Percentiles rank a stretch among this genome's conserved stretches.
Conservation (phyloP, 805 yeast species). For the Teunomyces aglyptinius region DNA sequence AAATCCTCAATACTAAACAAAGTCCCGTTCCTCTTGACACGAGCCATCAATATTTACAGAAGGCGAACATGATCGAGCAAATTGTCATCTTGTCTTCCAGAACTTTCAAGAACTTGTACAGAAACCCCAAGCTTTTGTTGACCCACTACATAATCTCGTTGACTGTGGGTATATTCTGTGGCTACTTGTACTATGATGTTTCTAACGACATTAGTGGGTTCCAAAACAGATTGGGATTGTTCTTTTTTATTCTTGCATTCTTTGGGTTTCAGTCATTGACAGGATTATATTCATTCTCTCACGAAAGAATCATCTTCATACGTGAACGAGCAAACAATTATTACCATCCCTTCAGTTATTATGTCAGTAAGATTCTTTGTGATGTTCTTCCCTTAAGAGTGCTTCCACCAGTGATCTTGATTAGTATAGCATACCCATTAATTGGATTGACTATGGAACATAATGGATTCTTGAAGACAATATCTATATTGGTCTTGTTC, state of each 20-base stretch:
- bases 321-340: constrained; percentile 94
- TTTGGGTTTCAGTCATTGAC: constrained; percentile 95
- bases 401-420: constrained; percentile 83
- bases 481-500: constrained; percentile 71
- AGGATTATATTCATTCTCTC: constrained; percentile 83
- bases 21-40: constrained; percentile 27
- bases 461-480: constrained; percentile 67
- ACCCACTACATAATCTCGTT: constrained; percentile 81
- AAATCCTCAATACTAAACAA: constrained; percentile 28
- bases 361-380: constrained; percentile 78
- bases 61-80: constrained; percentile 65
- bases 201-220: constrained; percentile 91
- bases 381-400: constrained; percentile 91
- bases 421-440: constrained; percentile 82
- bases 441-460: constrained; percentile 83
- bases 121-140: constrained; percentile 85
- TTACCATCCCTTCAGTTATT: constrained; percentile 84
- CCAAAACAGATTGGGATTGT: constrained; percentile 91
- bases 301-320: constrained; percentile 84
- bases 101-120: constrained; percentile 86
- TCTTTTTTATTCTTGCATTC: constrained; percentile 84
- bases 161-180: constrained; percentile 79
- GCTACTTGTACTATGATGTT: constrained; percentile 78
- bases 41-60: constrained; percentile 33
- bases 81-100: constrained; percentile 74